Evolutionary conservation across 2,329 filamentous ascomycete species (phyloP).

Genomic region (Alternaria sp.): DNA sequence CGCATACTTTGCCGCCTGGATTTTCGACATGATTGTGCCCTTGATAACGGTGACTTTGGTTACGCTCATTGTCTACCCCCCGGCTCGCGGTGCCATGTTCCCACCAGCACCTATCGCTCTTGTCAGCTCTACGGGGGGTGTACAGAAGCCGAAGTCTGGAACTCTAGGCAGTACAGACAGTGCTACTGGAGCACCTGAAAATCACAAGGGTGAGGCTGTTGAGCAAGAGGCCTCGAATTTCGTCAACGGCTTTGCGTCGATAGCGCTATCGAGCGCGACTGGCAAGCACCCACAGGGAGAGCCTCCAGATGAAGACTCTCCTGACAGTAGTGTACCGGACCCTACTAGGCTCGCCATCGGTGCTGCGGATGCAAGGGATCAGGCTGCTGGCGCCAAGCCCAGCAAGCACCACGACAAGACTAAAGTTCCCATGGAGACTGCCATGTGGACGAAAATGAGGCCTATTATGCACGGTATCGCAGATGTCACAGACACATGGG

Average conservation of each 20-base stretch:
- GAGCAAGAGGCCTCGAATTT: constrained; percentile 85
- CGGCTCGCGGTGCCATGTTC: constrained; percentile 69
- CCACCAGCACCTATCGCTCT: constrained; percentile 78
- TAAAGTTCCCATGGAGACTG: constrained; percentile 76
- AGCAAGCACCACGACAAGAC: constrained; percentile 71
- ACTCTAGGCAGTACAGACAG: constrained; percentile 78
- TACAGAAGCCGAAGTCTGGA: constrained; percentile 78
- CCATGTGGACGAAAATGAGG: constrained; percentile 78
- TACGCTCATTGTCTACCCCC: constrained; percentile 69
- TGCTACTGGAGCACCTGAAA: constrained; percentile 80
- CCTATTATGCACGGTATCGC: constrained; percentile 72
- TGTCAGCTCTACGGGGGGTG: constrained; percentile 71
- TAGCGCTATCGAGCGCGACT: constrained; percentile 75
- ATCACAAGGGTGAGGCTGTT: constrained; percentile 81
- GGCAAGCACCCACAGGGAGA: constrained; percentile 77
- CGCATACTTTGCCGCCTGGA: constrained; percentile 71
- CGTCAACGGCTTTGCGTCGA: constrained; percentile 73
- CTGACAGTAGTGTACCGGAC: constrained; percentile 65
- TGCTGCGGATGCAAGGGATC: constrained; percentile 62
- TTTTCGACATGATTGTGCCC: constrained; percentile 73
- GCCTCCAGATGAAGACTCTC: constrained; percentile 52
- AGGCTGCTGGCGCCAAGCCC: constrained; percentile 59
- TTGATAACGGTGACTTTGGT: constrained; percentile 65
- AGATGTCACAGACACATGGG: constrained; percentile 67
- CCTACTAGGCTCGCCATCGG: constrained; percentile 62